These are phyloP conservation scores for Eudorina sp. DNA, from an alignment of 139 green algal species.

Conservation along the genomic window DNA sequence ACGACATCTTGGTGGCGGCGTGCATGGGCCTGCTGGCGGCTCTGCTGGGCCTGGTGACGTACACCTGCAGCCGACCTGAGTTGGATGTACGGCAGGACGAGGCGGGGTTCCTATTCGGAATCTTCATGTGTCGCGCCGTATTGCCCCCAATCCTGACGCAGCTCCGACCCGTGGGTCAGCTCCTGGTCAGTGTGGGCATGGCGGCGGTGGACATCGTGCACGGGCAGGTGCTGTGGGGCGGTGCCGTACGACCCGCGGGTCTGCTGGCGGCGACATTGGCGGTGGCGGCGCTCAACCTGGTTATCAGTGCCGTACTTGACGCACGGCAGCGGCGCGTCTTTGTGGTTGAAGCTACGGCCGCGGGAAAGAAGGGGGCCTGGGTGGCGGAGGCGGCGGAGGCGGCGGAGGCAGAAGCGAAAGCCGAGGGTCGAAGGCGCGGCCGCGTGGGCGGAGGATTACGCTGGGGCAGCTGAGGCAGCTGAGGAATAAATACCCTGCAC, in stretches of 20 bases:
- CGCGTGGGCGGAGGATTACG: too few relatives aligned
- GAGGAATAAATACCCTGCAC: too few relatives aligned
- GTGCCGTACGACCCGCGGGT: background rate
- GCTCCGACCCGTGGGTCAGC: background rate
- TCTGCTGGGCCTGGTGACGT: conserved; percentile 33
- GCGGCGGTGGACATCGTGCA: conserved; percentile 21
- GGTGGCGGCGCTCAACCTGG: background rate
- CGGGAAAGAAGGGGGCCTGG: too few relatives aligned
- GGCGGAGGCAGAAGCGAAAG: too few relatives aligned
- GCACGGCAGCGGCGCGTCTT: background rate
- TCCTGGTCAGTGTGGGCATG: conserved; percentile 7
- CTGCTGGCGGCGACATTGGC: background rate
- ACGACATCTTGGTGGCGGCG: conserved; percentile 20
- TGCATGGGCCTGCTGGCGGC: conserved; percentile 23
- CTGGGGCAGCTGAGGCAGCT: too few relatives aligned
- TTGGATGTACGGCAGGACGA: conserved; percentile 35
- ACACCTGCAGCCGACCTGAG: conserved; percentile 32
- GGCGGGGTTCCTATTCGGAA: background rate
- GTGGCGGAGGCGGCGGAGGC: too few relatives aligned
- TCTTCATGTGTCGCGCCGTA: background rate
- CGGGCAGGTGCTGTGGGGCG: conserved; percentile 30
- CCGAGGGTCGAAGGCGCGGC: too few relatives aligned
- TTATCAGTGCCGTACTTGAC: background rate
- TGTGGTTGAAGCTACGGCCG: too few relatives aligned
- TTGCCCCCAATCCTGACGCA: background rate